These are phyloP conservation scores for sorghum (Sorghum bicolor) DNA, from an alignment of 176 grass and related monocot species.

Conservation along the genomic window DNA sequence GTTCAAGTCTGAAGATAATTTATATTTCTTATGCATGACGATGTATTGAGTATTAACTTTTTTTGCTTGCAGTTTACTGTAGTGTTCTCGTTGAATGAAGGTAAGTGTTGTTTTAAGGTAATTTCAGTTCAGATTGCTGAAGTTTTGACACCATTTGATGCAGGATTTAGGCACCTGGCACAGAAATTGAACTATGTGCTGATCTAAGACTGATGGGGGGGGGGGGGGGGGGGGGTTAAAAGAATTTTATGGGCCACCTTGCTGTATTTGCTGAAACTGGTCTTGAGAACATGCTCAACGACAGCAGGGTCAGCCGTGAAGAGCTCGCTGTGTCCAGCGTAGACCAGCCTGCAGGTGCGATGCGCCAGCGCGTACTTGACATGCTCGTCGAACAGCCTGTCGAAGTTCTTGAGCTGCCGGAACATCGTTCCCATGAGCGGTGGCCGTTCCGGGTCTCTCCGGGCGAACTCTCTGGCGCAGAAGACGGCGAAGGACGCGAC, in stretches of 20 bases:
- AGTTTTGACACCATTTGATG: neutral
- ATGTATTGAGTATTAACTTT: too few species aligned
- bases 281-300: constrained; percentile 51
- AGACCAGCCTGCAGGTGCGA: constrained; percentile 41
- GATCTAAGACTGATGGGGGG: too few species aligned
- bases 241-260: constrained; percentile 23
- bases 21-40: too few species aligned
- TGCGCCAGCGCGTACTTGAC: constrained; percentile 19
- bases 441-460: constrained; percentile 18
- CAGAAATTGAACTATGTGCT: neutral
- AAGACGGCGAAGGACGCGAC: constrained; percentile 30
- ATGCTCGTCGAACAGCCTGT: constrained; percentile 43
- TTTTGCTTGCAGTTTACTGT: too few species aligned
- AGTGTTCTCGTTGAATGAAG: neutral
- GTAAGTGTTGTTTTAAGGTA: neutral
- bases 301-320: constrained; percentile 26
- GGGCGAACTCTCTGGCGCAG: constrained; percentile 26
- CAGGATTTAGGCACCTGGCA: neutral
- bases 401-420: constrained; percentile 36
- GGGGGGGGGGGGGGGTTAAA: neutral
- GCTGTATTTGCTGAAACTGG: constrained; percentile 61
- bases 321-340: constrained; percentile 32
- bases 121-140: neutral
- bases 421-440: constrained; percentile 41
- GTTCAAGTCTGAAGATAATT: too few species aligned